These are phyloP conservation scores for Tricladium varicosporioides DNA, from an alignment of 2,329 filamentous ascomycete genomes.

Conservation along the genomic window DNA sequence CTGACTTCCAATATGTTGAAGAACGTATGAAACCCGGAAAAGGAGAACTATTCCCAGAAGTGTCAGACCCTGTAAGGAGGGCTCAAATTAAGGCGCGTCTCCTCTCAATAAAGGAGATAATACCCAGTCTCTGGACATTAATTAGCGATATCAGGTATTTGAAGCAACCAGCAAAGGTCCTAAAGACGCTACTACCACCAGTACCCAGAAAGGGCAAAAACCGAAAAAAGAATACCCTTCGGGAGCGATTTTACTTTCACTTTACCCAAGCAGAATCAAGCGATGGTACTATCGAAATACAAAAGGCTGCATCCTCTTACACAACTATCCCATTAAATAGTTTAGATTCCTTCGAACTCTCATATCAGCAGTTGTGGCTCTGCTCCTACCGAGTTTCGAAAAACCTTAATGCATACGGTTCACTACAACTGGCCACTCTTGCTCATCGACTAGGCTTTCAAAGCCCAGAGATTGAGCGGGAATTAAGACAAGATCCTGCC, in stretches of 20 bases:
- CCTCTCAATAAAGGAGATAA: conserved; percentile 6
- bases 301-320: conserved; percentile 4
- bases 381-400: conserved; percentile 10
- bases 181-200: conserved; percentile 1
- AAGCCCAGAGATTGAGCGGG: conserved; percentile 1
- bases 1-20: conserved; percentile 13
- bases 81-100: conserved; percentile 1
- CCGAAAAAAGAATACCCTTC: conserved; percentile 3
- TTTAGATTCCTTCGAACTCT: conserved; percentile 6
- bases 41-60: conserved; percentile 9
- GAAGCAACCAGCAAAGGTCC: conserved; percentile 36
- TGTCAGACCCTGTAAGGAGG: conserved; percentile 3
- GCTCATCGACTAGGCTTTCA: conserved; percentile 6
- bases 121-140: conserved; percentile 14
- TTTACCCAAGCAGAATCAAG: background rate
- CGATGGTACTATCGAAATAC: conserved; percentile 1
- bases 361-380: conserved; percentile 13
- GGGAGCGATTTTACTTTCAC: conserved; percentile 1
- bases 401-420: conserved; percentile 7
- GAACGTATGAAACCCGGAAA: background rate
- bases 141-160: conserved; percentile 15
- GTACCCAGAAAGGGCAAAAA: background rate
- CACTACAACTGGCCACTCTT: conserved; percentile 7
- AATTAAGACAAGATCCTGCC: conserved; percentile 2
- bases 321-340: background rate